These are phyloP conservation scores for Dendrocalamus sinicus DNA, from an alignment of 176 grass and related monocot genomes.

Conservation along the genomic window DNA sequence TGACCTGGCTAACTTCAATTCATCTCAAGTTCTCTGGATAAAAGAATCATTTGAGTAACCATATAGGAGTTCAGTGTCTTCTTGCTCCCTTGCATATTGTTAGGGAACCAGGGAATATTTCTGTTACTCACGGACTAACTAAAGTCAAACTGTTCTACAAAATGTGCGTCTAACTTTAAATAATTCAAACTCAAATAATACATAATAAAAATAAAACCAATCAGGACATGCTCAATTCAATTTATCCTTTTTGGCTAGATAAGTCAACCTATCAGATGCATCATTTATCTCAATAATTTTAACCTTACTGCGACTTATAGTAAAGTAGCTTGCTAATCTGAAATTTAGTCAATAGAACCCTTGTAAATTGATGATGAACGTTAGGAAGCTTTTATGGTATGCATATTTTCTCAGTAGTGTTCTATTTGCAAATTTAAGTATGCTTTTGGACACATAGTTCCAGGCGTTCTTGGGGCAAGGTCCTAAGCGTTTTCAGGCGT, in stretches of 20 bases:
- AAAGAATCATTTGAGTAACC: neutral
- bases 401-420: too few species aligned
- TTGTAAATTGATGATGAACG: too few species aligned
- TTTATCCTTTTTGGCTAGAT: neutral
- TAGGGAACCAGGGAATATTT: constrained; percentile 42
- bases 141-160: constrained; percentile 35
- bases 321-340: too few species aligned
- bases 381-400: too few species aligned
- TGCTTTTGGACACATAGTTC: too few species aligned
- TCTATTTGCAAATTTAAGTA: too few species aligned
- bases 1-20: constrained; percentile 45
- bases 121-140: neutral
- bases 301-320: neutral
- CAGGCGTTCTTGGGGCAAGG: too few species aligned
- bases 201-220: constrained; percentile 6
- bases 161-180: constrained; percentile 22
- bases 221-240: constrained; percentile 3
- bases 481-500: too few species aligned
- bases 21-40: neutral
- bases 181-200: neutral
- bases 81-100: constrained; percentile 7
- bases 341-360: too few species aligned
- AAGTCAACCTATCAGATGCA: constrained; percentile 3
- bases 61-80: constrained; percentile 1
- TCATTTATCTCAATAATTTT: neutral